Percentiles rank a stretch among this genome's conserved stretches.
Evolutionary conservation across 805 yeast genomes (phyloP).

Genomic region (Phaffomyces antillensis): DNA sequence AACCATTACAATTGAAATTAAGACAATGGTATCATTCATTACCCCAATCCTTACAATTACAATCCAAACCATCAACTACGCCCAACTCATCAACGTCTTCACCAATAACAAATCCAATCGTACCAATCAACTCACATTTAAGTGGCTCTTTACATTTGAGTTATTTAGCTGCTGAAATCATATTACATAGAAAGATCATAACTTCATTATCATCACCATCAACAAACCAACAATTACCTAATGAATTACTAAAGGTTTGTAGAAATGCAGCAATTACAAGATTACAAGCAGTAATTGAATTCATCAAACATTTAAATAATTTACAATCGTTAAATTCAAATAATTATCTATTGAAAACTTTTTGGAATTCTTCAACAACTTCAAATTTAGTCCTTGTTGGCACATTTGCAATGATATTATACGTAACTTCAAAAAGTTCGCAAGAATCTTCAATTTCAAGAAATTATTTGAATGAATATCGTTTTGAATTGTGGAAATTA

Average conservation of each 20-base stretch:
- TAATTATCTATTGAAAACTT: slow-evolving; percentile 64
- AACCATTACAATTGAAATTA: slow-evolving; percentile 67
- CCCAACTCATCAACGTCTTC: not conserved
- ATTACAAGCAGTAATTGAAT: slow-evolving; percentile 73
- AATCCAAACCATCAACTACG: not conserved
- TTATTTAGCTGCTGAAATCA: slow-evolving; percentile 84
- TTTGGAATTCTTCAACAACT: slow-evolving; percentile 83
- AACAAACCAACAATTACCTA: slow-evolving; percentile 38
- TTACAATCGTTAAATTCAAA: not conserved
- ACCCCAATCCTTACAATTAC: slow-evolving; percentile 51
- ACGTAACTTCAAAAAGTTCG: slow-evolving; percentile 52
- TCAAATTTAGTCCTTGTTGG: slow-evolving; percentile 79
- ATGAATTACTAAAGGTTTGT: slow-evolving; percentile 58
- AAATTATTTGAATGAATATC: slow-evolving; percentile 65
- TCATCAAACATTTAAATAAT: slow-evolving; percentile 53
- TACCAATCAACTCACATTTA: slow-evolving; percentile 42
- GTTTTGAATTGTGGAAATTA: slow-evolving; percentile 68
- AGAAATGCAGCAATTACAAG: slow-evolving; percentile 82
- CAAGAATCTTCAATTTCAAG: slow-evolving; percentile 62
- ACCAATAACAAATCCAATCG: not conserved
- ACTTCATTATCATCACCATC: slow-evolving; percentile 27
- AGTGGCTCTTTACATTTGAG: slow-evolving; percentile 77
- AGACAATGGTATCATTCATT: slow-evolving; percentile 73
- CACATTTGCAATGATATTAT: slow-evolving; percentile 77
- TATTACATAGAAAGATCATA: slow-evolving; percentile 73